Base-by-base conservation (phyloP, 495 filamentous ascomycete genomes). In the Podospora anserina region DNA sequence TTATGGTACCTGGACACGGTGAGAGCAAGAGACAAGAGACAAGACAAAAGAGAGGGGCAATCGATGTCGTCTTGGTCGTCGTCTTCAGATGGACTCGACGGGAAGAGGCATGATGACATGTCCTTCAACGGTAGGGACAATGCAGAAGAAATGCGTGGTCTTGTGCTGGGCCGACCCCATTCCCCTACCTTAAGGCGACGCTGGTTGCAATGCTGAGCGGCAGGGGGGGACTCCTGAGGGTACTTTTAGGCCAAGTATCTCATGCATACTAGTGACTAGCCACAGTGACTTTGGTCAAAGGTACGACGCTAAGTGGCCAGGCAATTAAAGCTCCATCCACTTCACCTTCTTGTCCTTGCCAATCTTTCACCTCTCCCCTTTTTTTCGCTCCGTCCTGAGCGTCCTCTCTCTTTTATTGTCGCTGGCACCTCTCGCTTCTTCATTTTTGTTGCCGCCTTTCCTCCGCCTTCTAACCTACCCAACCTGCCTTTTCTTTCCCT, bases 281-380 rank as follows among this genome's bases (percentile, higher is more conserved):
- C 23, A 23, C 13, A 19, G 61, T 64, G 30, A 70, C 69, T 49
- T 66, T 9, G 20, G 56, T 3, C 44, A 26, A 26, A 66, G 60
- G 69, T 66, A 66, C 63, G 61, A 61, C 65, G 62, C 66, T 7
- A 61, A 34, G 66, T 2, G 49, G 61, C 61, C 28, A 49, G 69
- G 73, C 71, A 77, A 77, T 77, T 74, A 75, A 74, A 77, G 54
- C 64, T 64, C 66, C 61, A 68, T 65, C 56, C 62, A 59, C 66
- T 65, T 61, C 66, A 39, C 44, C 58, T 67, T 60, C 69, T 61
- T 56, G 65, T 55, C 73, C 69, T 66, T 66, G 68, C 44, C 71
- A 56, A 23, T 61, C 67, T 66, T 71, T 68, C 70, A 72, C 66
- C 73, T 70, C 72, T 67, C 71, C 69, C 70, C 71, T 70, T 69